phyloP scores from a whole-genome alignment of 805 yeast genomes.

The Pichia kluyveri region DNA sequence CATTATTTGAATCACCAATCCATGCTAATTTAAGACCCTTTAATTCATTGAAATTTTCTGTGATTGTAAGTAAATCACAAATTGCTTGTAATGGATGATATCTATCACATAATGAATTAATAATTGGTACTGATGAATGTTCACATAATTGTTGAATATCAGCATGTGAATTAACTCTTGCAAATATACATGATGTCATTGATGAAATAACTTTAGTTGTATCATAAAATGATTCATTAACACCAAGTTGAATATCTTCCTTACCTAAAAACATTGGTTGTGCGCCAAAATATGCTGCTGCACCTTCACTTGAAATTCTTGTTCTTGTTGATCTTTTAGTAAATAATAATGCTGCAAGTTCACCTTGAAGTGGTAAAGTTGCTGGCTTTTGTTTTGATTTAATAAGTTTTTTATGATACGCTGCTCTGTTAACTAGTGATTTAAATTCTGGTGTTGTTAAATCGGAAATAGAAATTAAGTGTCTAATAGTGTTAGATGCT shows the following conservation, averaged over 20 bases:
- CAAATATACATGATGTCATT: conserved; percentile 94
- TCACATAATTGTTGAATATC: conserved; percentile 73
- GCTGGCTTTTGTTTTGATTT: conserved; percentile 40
- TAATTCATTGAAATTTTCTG: conserved; percentile 58
- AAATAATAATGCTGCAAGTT: conserved; percentile 74
- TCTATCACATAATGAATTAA: conserved; percentile 86
- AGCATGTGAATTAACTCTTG: conserved; percentile 82
- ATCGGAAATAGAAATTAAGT: conserved; percentile 75
- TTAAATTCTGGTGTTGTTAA: conserved; percentile 63
- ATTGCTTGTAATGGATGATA: conserved; percentile 95
- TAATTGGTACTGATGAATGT: conserved; percentile 82
- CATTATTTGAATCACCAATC: conserved; percentile 97
- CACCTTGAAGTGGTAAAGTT: conserved; percentile 56
- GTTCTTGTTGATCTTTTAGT: conserved; percentile 94
- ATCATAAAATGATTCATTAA: conserved; percentile 84
- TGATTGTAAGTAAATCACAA: conserved; percentile 79
- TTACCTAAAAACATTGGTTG: conserved; percentile 95
- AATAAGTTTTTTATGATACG: conserved; percentile 52
- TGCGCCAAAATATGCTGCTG: conserved; percentile 86
- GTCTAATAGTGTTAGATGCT: conserved; percentile 37
- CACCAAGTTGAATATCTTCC: conserved; percentile 95
- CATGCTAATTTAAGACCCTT: conserved; percentile 73
- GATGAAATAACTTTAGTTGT: conserved; percentile 85
- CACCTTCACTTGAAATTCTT: conserved; percentile 89
- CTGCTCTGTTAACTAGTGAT: conserved; percentile 66